phyloP scores from a whole-genome alignment of 306 rosid species.

The Trifolium dubium region DNA sequence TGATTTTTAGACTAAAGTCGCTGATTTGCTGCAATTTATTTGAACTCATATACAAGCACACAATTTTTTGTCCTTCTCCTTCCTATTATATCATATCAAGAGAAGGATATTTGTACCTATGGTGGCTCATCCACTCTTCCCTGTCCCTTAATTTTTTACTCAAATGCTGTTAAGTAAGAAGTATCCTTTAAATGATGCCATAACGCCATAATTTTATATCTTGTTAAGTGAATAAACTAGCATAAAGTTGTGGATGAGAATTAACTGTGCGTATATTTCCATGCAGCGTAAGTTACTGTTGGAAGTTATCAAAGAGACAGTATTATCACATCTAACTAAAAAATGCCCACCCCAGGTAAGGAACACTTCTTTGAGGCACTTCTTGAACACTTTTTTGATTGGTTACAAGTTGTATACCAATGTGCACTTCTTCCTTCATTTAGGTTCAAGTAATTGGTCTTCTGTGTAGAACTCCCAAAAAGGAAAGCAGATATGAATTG shows the following conservation, averaged over 20 bases:
- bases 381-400: constrained; percentile 22
- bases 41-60: too few species aligned
- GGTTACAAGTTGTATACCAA: constrained; percentile 16
- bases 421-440: constrained; percentile 18
- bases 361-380: constrained; percentile 35
- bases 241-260: constrained; percentile 29
- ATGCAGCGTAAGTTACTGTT: constrained; percentile 80
- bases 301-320: constrained; percentile 96
- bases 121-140: constrained; percentile 1
- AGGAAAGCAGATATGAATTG: constrained; percentile 88
- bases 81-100: neutral
- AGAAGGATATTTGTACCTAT: constrained; percentile 1
- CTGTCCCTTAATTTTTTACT: constrained; percentile 1
- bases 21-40: neutral
- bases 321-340: constrained; percentile 79
- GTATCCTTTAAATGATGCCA: constrained; percentile 24
- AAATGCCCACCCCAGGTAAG: constrained; percentile 94
- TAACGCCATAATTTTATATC: constrained; percentile 4
- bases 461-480: constrained; percentile 87
- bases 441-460: constrained; percentile 95
- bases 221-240: neutral
- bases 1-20: constrained; percentile 28
- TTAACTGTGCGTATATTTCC: constrained; percentile 30
- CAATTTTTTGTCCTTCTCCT: too few species aligned
- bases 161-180: constrained; percentile 13